These are phyloP conservation scores for Cyclospora cayetanensis DNA, from an alignment of 169 alveolate genomes.

Conservation along the genomic window DNA sequence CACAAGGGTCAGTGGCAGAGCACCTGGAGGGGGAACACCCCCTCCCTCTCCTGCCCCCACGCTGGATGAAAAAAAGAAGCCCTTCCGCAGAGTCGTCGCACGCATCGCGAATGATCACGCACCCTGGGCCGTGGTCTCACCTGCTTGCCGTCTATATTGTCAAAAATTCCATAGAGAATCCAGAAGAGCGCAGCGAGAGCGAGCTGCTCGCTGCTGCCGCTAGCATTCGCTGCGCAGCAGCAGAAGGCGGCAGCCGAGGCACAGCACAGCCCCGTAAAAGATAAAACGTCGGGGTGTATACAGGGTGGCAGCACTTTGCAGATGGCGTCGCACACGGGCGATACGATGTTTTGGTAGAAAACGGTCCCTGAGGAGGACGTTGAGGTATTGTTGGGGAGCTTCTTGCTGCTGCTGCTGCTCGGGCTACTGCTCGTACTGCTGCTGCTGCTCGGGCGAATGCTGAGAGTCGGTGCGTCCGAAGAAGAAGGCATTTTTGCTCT, in stretches of 20 bases:
- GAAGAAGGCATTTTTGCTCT: too few species aligned
- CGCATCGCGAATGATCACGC: too few species aligned
- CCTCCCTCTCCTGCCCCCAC: too few species aligned
- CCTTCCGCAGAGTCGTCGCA: too few species aligned
- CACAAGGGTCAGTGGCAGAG: too few species aligned
- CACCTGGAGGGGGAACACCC: too few species aligned
- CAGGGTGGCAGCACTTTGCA: constrained; percentile 17
- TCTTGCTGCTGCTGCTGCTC: constrained; percentile 4
- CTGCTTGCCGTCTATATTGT: constrained; percentile 66
- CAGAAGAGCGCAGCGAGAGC: constrained; percentile 56
- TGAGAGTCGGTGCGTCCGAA: not conserved
- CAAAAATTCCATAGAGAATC: constrained; percentile 51
- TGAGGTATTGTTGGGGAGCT: not conserved
- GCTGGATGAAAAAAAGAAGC: too few species aligned
- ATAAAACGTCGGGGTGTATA: constrained; percentile 38
- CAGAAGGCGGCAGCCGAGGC: constrained; percentile 40
- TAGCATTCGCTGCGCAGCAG: constrained; percentile 40
- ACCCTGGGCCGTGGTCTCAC: constrained; percentile 37
- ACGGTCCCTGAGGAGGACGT: not conserved
- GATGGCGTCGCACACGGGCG: constrained; percentile 56
- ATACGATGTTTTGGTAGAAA: constrained; percentile 37
- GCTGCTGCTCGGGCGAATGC: not conserved
- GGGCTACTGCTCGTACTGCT: not conserved
- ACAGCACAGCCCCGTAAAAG: constrained; percentile 46
- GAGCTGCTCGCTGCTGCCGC: not conserved